Evolutionary conservation across 2,329 filamentous ascomycete genomes (phyloP).

Genomic region (Sclerotinia sclerotiorum): DNA sequence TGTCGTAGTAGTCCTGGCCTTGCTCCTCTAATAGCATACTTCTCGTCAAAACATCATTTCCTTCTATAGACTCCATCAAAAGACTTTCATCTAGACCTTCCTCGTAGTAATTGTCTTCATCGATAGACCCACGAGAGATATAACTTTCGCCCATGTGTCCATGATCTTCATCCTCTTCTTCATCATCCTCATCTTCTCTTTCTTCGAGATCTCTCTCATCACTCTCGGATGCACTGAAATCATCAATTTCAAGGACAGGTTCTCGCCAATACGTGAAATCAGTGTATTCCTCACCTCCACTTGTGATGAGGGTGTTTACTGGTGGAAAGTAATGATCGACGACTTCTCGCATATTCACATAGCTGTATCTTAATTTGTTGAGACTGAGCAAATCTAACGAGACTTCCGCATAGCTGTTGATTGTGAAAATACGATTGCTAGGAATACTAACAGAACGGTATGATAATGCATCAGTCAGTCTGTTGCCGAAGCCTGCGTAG

Average conservation of each 20-base stretch:
- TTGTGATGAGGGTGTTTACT: constrained; percentile 79
- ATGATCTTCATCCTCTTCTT: constrained; percentile 51
- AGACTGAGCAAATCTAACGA: constrained; percentile 85
- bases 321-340: constrained; percentile 98
- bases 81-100: constrained; percentile 38
- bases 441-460: constrained; percentile 97
- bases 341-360: constrained; percentile 94
- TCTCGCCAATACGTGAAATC: constrained; percentile 98
- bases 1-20: constrained; percentile 13
- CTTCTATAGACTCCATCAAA: constrained; percentile 34
- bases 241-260: constrained; percentile 75
- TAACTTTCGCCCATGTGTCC: constrained; percentile 58
- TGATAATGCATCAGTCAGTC: constrained; percentile 91
- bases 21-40: constrained; percentile 40
- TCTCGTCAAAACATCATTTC: constrained; percentile 33
- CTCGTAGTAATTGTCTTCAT: constrained; percentile 46
- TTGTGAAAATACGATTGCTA: constrained; percentile 92
- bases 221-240: constrained; percentile 83
- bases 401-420: constrained; percentile 97
- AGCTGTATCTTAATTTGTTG: constrained; percentile 94
- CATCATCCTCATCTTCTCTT: constrained; percentile 51
- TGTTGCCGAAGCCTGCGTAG: constrained; percentile 95
- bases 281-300: constrained; percentile 90
- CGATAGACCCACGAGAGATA: constrained; percentile 52
- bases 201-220: constrained; percentile 56